Evolutionary conservation across 768 basidiomycete genomes (phyloP), one percentile per base, ranked within the genome.

Genomic region (Mycena capillaripes): DNA sequence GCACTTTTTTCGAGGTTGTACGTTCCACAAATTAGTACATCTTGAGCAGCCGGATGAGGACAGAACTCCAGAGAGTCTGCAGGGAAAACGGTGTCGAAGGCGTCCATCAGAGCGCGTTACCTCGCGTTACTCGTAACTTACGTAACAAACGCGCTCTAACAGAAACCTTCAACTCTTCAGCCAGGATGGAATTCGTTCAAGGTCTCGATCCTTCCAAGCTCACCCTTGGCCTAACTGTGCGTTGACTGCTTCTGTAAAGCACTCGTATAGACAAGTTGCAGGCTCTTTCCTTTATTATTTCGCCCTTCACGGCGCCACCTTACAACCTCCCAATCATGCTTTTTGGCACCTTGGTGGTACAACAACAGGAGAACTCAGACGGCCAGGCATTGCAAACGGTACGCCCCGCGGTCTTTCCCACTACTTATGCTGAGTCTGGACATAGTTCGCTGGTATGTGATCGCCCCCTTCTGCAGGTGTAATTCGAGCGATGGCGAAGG

Each of bases 31-130:
- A 92, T 93, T 70, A 98, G 88, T 30, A 98, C 82, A 74, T 92
- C 83, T 3, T 85, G 82, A 58, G 85, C 86, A 29, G 84, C 83
- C 16, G 86, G 85, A 66, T 89, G 88, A 6, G 97, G 97, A 75
- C 95, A 97, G 79, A 97, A 98, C 77, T 99, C 98, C 65, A 96
- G 87, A 14, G 93, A 91, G 81, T 98, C 97, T 25, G 96, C 97
- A 12, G 96, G 96, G 77, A 90, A 92, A n/a, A 84, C 81, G 1
- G 96, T 97, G 81, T 95, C 90, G 75, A 61, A 56, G 19, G 36
- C 19, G n/a, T 30, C 57, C 56, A 65, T 52, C 0, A 44, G n/a
- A n/a, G n/a, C n/a, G n/a, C n/a, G n/a, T n/a, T n/a, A n/a, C n/a
- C n/a, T n/a, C n/a, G n/a, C n/a, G n/a, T n/a, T n/a, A n/a, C n/a